phyloP scores from a whole-genome alignment of 306 rosid genomes.

The Sechiopsis laciniata region DNA sequence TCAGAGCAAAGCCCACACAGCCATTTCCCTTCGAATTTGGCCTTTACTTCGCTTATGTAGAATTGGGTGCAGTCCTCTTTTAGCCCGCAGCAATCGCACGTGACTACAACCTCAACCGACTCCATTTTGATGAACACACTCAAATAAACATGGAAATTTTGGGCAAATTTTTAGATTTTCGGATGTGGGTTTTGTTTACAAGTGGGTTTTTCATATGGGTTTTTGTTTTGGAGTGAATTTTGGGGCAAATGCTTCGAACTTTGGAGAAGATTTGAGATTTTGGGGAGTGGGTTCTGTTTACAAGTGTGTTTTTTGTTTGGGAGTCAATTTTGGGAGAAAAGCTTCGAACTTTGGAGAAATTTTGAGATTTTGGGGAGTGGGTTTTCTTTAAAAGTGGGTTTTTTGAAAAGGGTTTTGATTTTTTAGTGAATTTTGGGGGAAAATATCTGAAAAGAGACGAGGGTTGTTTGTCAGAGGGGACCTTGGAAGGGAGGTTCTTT shows the following conservation, averaged over 20 bases:
- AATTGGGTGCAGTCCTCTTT: conserved; percentile 94
- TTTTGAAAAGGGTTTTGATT: too few relatives aligned
- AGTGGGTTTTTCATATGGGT: too few relatives aligned
- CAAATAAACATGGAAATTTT: too few relatives aligned
- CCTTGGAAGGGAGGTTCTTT: conserved; percentile 29
- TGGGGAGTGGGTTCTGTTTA: too few relatives aligned
- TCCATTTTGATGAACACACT: conserved; percentile 40
- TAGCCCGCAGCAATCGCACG: conserved; percentile 93
- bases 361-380: not conserved
- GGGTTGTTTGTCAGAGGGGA: conserved; percentile 47
- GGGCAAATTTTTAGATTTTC: too few relatives aligned
- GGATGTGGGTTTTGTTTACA: too few relatives aligned
- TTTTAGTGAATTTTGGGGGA: not conserved
- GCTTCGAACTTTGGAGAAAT: too few relatives aligned
- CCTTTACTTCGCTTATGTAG: conserved; percentile 60
- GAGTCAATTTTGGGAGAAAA: too few relatives aligned
- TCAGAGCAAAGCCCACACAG: conserved; percentile 96
- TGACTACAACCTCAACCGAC: conserved; percentile 58
- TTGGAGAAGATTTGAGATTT: too few relatives aligned
- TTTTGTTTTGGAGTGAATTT: too few relatives aligned
- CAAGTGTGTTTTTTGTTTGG: too few relatives aligned
- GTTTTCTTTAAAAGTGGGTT: not conserved
- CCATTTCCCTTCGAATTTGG: conserved; percentile 86
- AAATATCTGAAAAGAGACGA: conserved; percentile 28
- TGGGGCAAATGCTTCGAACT: conserved; percentile 14